A percentile compares a stretch with the other conserved stretches of the same genome.
phyloP scores from a whole-genome alignment of 139 green algal species.

The Chlamydomonas sphaeroides region DNA sequence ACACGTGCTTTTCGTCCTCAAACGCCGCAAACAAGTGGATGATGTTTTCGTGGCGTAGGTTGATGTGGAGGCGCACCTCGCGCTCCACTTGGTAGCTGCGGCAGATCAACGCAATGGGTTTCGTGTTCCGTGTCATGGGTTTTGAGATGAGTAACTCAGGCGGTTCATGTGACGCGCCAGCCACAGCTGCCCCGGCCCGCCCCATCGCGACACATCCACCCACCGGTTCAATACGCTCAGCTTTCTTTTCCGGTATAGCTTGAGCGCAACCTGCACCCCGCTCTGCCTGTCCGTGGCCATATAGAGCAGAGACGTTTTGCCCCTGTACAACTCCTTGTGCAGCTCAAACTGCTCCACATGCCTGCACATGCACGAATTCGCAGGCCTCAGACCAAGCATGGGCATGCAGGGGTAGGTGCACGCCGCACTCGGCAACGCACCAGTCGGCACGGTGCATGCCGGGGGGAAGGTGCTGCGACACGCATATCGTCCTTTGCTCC shows the following conservation, averaged over 20 bases:
- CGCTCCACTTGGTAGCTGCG: constrained; percentile 65
- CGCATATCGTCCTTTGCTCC: constrained; percentile 47
- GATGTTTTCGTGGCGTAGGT: constrained; percentile 66
- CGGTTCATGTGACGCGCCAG: no score
- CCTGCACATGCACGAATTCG: no score
- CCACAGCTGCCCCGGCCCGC: no score
- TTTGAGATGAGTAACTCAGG: no score
- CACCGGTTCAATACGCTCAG: constrained; percentile 67
- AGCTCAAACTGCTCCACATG: constrained; percentile 74
- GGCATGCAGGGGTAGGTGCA: no score
- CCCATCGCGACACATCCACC: not conserved
- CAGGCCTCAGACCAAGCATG: no score
- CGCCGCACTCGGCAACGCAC: not conserved
- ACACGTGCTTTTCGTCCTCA: constrained; percentile 82
- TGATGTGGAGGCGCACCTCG: constrained; percentile 66
- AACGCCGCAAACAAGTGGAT: constrained; percentile 80
- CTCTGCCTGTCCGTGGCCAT: constrained; percentile 61
- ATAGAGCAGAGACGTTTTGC: constrained; percentile 78
- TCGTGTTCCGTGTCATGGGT: no score
- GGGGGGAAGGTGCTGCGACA: constrained; percentile 21
- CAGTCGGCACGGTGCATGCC: constrained; percentile 38
- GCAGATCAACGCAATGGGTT: not conserved
- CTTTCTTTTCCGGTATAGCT: constrained; percentile 65
- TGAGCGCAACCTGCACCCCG: constrained; percentile 60
- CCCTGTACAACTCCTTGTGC: constrained; percentile 78